Conservation (phyloP, 176 grass and related monocot species). For the Zoysia japonica region DNA sequence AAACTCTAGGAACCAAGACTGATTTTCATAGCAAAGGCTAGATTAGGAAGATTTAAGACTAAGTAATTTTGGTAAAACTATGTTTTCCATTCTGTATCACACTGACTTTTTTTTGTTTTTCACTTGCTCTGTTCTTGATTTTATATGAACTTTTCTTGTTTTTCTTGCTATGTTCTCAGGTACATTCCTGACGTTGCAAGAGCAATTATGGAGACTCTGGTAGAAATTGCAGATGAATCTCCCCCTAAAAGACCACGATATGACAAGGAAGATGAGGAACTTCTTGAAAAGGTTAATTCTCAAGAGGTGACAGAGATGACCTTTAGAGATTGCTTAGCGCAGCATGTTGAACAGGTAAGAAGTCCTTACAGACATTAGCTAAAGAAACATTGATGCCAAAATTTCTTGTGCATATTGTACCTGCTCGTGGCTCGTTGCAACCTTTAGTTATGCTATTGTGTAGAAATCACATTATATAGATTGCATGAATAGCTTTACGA, state of each 20-base stretch:
- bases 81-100: background rate
- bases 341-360: conserved; percentile 93
- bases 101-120: background rate
- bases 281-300: conserved; percentile 74
- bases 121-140: conserved; percentile 11
- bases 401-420: background rate
- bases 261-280: conserved; percentile 82
- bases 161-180: conserved; percentile 45
- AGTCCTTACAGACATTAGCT: background rate
- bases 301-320: conserved; percentile 79
- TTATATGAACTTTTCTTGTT: background rate
- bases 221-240: conserved; percentile 69
- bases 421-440: background rate
- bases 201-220: conserved; percentile 88
- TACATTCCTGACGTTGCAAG: conserved; percentile 96
- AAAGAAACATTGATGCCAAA: background rate
- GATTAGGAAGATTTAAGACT: background rate
- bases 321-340: conserved; percentile 74
- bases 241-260: conserved; percentile 54
- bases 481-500: conserved; percentile 1
- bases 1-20: conserved; percentile 8
- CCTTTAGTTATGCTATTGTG: background rate
- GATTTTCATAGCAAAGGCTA: conserved; percentile 8
- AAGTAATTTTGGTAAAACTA: background rate
- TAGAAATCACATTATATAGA: background rate